phyloP scores from a whole-genome alignment of 2,329 filamentous ascomycete genomes.

The Elsinoe ampelina region DNA sequence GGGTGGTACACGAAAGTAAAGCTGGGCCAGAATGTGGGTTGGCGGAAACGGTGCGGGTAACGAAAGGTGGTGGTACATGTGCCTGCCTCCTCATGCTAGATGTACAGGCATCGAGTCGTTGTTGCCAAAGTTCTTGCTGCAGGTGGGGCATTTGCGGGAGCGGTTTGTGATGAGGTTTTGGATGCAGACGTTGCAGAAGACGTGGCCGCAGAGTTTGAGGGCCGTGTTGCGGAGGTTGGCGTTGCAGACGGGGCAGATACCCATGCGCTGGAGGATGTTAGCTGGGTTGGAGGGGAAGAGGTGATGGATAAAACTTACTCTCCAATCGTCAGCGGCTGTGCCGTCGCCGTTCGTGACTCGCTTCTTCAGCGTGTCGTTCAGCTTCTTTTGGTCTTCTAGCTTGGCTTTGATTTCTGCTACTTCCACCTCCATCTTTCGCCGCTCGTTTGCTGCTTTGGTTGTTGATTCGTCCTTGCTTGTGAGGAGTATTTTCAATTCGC shows the following conservation, averaged over 20 bases:
- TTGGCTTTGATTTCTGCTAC: slow-evolving; percentile 70
- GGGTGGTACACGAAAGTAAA: background rate
- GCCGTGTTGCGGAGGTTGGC: slow-evolving; percentile 89
- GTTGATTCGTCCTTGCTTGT: slow-evolving; percentile 65
- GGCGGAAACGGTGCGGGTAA: background rate
- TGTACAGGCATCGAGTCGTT: slow-evolving; percentile 68
- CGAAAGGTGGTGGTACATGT: background rate
- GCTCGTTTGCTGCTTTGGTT: slow-evolving; percentile 52
- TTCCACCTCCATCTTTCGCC: slow-evolving; percentile 57
- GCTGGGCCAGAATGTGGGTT: background rate
- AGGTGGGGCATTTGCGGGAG: slow-evolving; percentile 90
- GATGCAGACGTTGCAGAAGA: slow-evolving; percentile 86
- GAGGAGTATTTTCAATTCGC: slow-evolving; percentile 64
- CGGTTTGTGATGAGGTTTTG: slow-evolving; percentile 82
- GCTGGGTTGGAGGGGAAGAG: background rate
- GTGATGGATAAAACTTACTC: slow-evolving; percentile 50
- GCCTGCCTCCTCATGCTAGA: slow-evolving; percentile 17
- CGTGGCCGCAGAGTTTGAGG: slow-evolving; percentile 87
- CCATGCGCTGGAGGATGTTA: slow-evolving; percentile 48
- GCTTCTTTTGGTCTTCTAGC: slow-evolving; percentile 69
- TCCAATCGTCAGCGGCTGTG: slow-evolving; percentile 73
- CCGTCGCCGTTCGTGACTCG: slow-evolving; percentile 63
- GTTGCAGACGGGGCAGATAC: slow-evolving; percentile 86
- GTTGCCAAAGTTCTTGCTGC: slow-evolving; percentile 82
- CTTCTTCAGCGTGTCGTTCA: slow-evolving; percentile 74